phyloP scores from a whole-genome alignment of 2,329 filamentous ascomycete genomes.

The Colletotrichum destructivum region DNA sequence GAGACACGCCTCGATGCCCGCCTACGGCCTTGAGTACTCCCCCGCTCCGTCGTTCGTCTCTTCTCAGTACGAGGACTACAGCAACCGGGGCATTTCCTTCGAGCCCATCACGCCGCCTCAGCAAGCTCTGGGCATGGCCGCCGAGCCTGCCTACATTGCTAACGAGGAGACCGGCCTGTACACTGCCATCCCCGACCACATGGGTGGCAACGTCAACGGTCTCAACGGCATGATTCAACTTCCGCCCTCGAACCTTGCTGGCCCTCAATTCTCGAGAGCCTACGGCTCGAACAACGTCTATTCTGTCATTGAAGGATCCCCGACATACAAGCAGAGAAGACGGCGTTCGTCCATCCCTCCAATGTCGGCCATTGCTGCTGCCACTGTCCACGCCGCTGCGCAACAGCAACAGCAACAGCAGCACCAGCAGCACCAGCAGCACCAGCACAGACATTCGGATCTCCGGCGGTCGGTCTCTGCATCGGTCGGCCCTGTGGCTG shows the following conservation, averaged over 20 bases:
- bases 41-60: slow-evolving; percentile 98
- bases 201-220: slow-evolving; percentile 78
- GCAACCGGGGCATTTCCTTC: slow-evolving; percentile 94
- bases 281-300: slow-evolving; percentile 86
- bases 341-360: slow-evolving; percentile 92
- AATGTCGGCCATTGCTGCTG: slow-evolving; percentile 77
- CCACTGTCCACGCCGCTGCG: slow-evolving; percentile 69
- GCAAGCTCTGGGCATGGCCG: slow-evolving; percentile 83
- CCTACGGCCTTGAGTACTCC: slow-evolving; percentile 95
- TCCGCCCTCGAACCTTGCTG: slow-evolving; percentile 86
- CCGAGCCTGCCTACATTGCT: slow-evolving; percentile 96
- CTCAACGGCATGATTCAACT: slow-evolving; percentile 94
- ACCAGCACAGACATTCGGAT: slow-evolving; percentile 84
- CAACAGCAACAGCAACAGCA: slow-evolving; percentile 55
- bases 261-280: slow-evolving; percentile 83
- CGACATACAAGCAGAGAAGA: slow-evolving; percentile 97
- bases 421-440: slow-evolving; percentile 22
- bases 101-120: slow-evolving; percentile 98
- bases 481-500: slow-evolving; percentile 85
- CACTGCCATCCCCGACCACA: slow-evolving; percentile 92
- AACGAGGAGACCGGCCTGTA: slow-evolving; percentile 98
- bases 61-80: slow-evolving; percentile 99
- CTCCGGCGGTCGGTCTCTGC: slow-evolving; percentile 91
- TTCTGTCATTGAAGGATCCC: slow-evolving; percentile 96
- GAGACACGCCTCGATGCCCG: slow-evolving; percentile 98